These are phyloP conservation scores for Chalciporus sp. DNA, from an alignment of 1,284 basidiomycete genomes.

Conservation along the genomic window DNA sequence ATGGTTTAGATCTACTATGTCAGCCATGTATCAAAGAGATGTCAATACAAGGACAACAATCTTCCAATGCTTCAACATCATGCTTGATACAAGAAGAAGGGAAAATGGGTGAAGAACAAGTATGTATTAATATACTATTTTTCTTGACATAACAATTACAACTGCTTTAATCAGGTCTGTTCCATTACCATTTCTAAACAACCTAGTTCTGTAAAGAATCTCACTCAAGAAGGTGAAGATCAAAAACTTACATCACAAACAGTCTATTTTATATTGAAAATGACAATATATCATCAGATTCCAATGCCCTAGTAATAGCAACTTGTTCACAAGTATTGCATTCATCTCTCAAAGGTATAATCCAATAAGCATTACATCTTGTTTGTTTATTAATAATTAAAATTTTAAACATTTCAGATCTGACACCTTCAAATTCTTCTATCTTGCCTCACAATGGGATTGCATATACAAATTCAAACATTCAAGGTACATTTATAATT, in stretches of 20 bases:
- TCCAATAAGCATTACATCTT: too few species aligned
- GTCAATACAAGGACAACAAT: background rate
- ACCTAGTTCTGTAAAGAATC: background rate
- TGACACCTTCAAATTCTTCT: background rate
- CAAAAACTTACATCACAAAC: background rate
- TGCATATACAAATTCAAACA: too few species aligned
- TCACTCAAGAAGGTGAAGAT: background rate
- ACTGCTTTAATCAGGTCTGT: background rate
- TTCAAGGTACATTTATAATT: background rate
- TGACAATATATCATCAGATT: background rate
- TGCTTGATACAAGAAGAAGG: too few species aligned
- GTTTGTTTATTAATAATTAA: too few species aligned
- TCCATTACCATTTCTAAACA: background rate
- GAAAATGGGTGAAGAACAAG: background rate
- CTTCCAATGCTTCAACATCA: background rate
- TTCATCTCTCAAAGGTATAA: background rate
- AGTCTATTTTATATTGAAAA: background rate
- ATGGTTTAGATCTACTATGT: background rate
- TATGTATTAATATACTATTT: background rate
- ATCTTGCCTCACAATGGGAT: too few species aligned
- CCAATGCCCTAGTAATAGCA: background rate
- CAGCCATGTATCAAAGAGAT: background rate
- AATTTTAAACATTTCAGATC: background rate
- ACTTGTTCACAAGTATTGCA: background rate
- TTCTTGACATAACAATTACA: background rate